Evolutionary conservation across 2,329 filamentous ascomycete species (phyloP), one percentile per base, ranked within the genome.

Genomic region (Trichoderma sp.): DNA sequence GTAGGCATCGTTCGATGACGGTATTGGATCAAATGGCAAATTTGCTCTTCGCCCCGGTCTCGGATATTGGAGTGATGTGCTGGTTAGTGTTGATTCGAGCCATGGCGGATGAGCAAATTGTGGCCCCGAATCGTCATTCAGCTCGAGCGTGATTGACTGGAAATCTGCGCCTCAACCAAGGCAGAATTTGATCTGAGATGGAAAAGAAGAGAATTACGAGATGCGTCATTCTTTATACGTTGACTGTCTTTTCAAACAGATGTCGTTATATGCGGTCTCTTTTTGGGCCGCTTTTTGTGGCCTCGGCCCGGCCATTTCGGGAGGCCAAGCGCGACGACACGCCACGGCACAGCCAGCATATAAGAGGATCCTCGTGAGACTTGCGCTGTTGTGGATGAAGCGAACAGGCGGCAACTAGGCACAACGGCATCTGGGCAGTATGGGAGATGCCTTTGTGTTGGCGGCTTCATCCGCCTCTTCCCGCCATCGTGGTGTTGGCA

Each of bases 401-500:
- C 38, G 56, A 33, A 50, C 29, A 33, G 41, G 41, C 69, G 60
- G 59, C 41, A 73, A 21, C 69, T 73, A 56, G 29, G 33, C 60
- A 29, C 33, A 65, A 50, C 53, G 65, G 65, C 63, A 74, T 67
- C 33, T 74, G 63, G 31, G 24, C 65, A 53, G n/a, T 31, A 12
- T n/a, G 27, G 6, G 6, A 41, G 53, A 21, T 38, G 64, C 29
- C 59, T 45, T 50, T 27, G n/a, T 62, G 74, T 75, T 75, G 74
- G 74, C 74, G 74, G 74, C 74, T 71, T 62, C 56, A 75, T 60
- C 74, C 67, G 74, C 62, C 31, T 56, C 59, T 60, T 75, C 67
- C 74, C 67, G 67, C 62, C 16, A 62, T 63, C 35, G 3, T 62
- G 11, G 53, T 65, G 45, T 45, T 45, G 60, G 74, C 60, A 71